Evolutionary conservation across 2,329 filamentous ascomycete genomes (phyloP).

Genomic region (Beauveria australis): DNA sequence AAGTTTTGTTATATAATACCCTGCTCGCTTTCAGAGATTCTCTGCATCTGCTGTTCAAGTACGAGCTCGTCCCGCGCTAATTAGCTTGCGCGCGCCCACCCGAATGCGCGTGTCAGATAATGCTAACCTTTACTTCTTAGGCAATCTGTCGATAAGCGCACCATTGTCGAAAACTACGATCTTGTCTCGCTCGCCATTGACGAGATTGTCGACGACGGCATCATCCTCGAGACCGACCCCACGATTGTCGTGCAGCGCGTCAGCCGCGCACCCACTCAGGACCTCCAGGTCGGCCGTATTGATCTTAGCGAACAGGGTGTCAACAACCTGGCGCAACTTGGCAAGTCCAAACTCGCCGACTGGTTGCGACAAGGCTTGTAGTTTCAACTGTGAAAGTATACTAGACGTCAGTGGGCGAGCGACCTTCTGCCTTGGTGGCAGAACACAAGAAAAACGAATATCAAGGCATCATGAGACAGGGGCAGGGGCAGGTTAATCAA

Average conservation of each 20-base stretch:
- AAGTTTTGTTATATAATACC: constrained; percentile 92
- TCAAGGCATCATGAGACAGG: neutral
- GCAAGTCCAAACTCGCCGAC: constrained; percentile 84
- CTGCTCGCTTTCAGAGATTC: constrained; percentile 85
- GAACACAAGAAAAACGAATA: neutral
- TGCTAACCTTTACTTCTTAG: constrained; percentile 35
- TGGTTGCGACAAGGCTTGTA: constrained; percentile 78
- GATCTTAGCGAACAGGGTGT: constrained; percentile 94
- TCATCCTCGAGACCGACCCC: constrained; percentile 94
- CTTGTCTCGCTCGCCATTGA: constrained; percentile 89
- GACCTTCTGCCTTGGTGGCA: neutral
- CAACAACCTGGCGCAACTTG: constrained; percentile 88
- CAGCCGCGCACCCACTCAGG: constrained; percentile 82
- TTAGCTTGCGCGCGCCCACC: neutral
- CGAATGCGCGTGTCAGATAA: neutral
- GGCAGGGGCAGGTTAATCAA: neutral
- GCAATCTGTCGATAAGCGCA: constrained; percentile 94
- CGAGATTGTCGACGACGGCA: constrained; percentile 90
- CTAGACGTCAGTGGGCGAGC: neutral
- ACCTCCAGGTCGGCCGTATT: constrained; percentile 87
- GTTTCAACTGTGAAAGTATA: constrained; percentile 14
- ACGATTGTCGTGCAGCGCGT: constrained; percentile 89
- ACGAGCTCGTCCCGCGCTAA: constrained; percentile 21
- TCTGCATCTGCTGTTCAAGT: constrained; percentile 89
- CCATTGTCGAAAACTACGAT: constrained; percentile 98